A percentile compares a stretch with the other conserved stretches of the same genome.
Conservation (phyloP, 1,139 yeast genomes). For the Kodamaea suecica region DNA sequence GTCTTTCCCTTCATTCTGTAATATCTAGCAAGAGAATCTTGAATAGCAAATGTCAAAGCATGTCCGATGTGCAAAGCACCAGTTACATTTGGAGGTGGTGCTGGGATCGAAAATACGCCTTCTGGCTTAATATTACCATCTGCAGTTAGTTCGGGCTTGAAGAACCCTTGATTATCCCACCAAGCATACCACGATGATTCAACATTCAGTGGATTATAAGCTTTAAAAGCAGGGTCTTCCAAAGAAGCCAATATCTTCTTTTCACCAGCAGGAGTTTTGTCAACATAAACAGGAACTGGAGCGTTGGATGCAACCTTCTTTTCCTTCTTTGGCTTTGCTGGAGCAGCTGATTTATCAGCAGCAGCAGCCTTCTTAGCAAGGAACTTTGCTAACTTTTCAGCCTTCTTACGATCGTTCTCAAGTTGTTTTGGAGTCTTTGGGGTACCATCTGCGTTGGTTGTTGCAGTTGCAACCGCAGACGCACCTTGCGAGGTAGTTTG, state of each 20-base stretch:
- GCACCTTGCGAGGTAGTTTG: slow-evolving; percentile 9
- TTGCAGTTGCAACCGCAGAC: slow-evolving; percentile 12
- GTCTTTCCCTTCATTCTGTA: slow-evolving; percentile 98
- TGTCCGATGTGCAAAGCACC: slow-evolving; percentile 99
- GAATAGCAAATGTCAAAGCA: slow-evolving; percentile 92
- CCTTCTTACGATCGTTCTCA: slow-evolving; percentile 93
- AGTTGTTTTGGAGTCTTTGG: slow-evolving; percentile 69
- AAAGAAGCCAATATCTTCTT: slow-evolving; percentile 81
- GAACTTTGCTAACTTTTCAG: slow-evolving; percentile 93
- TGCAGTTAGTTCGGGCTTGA: slow-evolving; percentile 78
- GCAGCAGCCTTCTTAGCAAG: slow-evolving; percentile 89
- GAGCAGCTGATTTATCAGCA: slow-evolving; percentile 41
- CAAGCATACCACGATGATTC: slow-evolving; percentile 98
- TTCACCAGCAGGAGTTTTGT: slow-evolving; percentile 81
- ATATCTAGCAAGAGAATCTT: slow-evolving; percentile 88
- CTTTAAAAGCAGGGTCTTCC: slow-evolving; percentile 91
- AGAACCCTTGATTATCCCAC: slow-evolving; percentile 91
- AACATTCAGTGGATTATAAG: slow-evolving; percentile 88
- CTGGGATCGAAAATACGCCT: slow-evolving; percentile 87
- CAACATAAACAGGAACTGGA: slow-evolving; percentile 78
- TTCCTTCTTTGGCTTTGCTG: slow-evolving; percentile 54
- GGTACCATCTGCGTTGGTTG: slow-evolving; percentile 10
- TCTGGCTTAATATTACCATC: slow-evolving; percentile 77
- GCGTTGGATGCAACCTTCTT: slow-evolving; percentile 72
- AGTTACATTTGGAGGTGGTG: slow-evolving; percentile 98